Percentiles rank a stretch among this genome's conserved stretches.
phyloP scores from a whole-genome alignment of 371 early-diverging fungal genomes.

The Thermomucor indicae-seudaticae region DNA sequence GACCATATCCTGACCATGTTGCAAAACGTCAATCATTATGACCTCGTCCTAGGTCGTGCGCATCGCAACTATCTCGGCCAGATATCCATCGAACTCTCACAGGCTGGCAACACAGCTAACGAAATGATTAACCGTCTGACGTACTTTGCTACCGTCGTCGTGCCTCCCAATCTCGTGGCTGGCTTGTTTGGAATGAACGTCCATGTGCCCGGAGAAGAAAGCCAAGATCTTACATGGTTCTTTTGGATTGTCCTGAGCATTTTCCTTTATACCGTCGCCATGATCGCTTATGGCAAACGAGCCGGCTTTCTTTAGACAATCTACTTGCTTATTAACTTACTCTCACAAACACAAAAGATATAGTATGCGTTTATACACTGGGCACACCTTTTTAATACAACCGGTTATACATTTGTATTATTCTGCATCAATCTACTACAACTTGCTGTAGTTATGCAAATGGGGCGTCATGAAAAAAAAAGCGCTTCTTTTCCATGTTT shows the following conservation, averaged over 20 bases:
- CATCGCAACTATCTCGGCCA: slow-evolving; percentile 96
- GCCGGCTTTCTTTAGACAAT: slow-evolving; percentile 9
- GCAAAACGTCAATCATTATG: slow-evolving; percentile 87
- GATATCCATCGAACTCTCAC: slow-evolving; percentile 93
- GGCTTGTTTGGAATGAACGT: slow-evolving; percentile 83
- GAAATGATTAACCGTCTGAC: slow-evolving; percentile 91
- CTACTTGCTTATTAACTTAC: no score
- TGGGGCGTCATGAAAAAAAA: no score
- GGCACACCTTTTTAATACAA: no score
- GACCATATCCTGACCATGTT: slow-evolving; percentile 96
- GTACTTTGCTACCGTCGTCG: slow-evolving; percentile 83
- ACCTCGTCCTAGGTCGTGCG: slow-evolving; percentile 83
- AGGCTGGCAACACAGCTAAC: slow-evolving; percentile 88
- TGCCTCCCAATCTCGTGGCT: slow-evolving; percentile 87
- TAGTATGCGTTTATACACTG: no score
- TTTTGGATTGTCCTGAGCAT: slow-evolving; percentile 68
- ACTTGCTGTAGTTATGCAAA: no score
- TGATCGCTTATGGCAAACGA: slow-evolving; percentile 40
- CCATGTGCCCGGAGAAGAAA: slow-evolving; percentile 70
- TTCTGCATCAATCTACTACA: no score
- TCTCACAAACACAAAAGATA: no score
- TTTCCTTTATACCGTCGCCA: slow-evolving; percentile 27
- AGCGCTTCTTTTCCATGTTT: no score
- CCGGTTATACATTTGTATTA: no score
- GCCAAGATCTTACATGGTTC: slow-evolving; percentile 70